Conservation (phyloP, 1,139 yeast species). For the Arxiozyma slooffiae region DNA sequence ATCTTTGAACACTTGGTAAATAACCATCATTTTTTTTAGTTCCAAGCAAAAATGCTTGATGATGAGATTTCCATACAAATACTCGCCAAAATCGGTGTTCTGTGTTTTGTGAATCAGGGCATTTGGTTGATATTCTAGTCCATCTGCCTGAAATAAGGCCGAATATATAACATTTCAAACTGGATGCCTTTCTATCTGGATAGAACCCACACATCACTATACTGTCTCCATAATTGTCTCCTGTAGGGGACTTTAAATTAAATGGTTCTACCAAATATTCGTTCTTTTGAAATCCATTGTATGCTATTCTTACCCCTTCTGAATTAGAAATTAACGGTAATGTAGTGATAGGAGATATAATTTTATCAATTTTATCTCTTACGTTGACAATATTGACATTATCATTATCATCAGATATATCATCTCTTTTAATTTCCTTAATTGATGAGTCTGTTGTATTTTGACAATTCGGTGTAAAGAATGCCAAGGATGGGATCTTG, state of each 20-base stretch:
- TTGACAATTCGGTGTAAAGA: slow-evolving; percentile 17
- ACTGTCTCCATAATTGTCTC: slow-evolving; percentile 58
- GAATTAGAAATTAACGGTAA: slow-evolving; percentile 28
- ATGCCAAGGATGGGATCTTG: slow-evolving; percentile 23
- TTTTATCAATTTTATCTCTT: slow-evolving; percentile 2
- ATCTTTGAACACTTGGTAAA: slow-evolving; percentile 49
- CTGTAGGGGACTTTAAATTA: slow-evolving; percentile 46
- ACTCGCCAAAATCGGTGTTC: slow-evolving; percentile 59
- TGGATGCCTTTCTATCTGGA: slow-evolving; percentile 32
- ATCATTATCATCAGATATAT: slow-evolving; percentile 2
- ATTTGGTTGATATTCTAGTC: slow-evolving; percentile 51
- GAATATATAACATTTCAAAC: slow-evolving; percentile 48
- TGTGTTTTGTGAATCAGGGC: slow-evolving; percentile 42
- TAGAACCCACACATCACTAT: slow-evolving; percentile 52
- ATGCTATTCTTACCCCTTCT: slow-evolving; percentile 26
- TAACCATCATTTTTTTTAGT: slow-evolving; percentile 38
- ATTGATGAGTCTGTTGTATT: slow-evolving; percentile 5
- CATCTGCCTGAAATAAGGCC: slow-evolving; percentile 59
- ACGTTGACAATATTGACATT: not conserved
- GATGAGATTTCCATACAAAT: slow-evolving; percentile 68
- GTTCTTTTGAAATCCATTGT: slow-evolving; percentile 11
- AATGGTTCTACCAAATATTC: slow-evolving; percentile 18
- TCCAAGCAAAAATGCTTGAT: slow-evolving; percentile 52
- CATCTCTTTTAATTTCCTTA: slow-evolving; percentile 1
- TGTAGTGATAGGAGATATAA: slow-evolving; percentile 26